Evolutionary conservation across 805 yeast genomes (phyloP).

Genomic region (Schwanniomyces sp.): DNA sequence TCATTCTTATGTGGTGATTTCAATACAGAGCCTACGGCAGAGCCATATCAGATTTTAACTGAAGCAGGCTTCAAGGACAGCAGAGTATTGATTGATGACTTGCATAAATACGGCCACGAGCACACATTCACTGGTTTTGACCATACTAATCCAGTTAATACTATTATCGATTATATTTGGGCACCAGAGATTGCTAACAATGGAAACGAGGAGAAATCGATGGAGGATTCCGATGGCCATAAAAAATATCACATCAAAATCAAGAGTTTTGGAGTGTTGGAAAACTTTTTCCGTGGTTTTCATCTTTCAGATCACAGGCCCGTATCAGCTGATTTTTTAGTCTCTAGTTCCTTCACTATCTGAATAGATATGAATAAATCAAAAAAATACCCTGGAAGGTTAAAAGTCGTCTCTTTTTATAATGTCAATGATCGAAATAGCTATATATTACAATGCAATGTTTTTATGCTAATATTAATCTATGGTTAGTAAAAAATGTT

Average conservation of each 20-base stretch:
- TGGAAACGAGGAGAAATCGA: slow-evolving; percentile 1
- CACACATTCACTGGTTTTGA: slow-evolving; percentile 53
- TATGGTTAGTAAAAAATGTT: background rate
- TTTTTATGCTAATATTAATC: too few relatives aligned
- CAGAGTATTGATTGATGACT: slow-evolving; percentile 22
- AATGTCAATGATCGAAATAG: too few relatives aligned
- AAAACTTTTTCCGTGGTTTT: slow-evolving; percentile 28
- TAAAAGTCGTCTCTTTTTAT: too few relatives aligned
- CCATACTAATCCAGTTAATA: slow-evolving; percentile 19
- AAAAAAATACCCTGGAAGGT: too few relatives aligned
- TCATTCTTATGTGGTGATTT: slow-evolving; percentile 44
- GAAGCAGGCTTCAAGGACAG: slow-evolving; percentile 40
- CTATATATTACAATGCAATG: too few relatives aligned
- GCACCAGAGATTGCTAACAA: slow-evolving; percentile 25
- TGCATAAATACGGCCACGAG: slow-evolving; percentile 39
- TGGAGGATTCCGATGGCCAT: slow-evolving; percentile 5
- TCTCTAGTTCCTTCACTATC: background rate
- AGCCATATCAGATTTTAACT: slow-evolving; percentile 39
- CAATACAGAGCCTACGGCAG: slow-evolving; percentile 41
- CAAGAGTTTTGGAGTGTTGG: slow-evolving; percentile 38
- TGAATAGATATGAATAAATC: background rate
- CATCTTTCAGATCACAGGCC: slow-evolving; percentile 46
- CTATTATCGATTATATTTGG: slow-evolving; percentile 49
- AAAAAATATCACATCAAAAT: slow-evolving; percentile 26
- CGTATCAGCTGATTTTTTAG: slow-evolving; percentile 22